Base-by-base conservation (phyloP, 768 basidiomycete species). In the Russula earlei region DNA sequence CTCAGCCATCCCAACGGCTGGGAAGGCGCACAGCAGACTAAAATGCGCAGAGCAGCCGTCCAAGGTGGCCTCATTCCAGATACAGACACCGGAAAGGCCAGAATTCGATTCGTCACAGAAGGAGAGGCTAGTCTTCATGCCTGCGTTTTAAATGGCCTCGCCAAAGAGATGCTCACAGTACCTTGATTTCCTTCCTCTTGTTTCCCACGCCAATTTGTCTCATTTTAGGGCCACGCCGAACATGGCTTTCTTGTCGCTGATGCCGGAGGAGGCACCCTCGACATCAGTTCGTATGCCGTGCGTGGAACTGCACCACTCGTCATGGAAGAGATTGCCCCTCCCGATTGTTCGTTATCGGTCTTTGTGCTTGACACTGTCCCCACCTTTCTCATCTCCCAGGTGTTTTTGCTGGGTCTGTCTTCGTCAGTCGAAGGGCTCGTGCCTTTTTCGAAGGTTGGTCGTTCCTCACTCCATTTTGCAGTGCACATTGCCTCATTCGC, bases 121-220 rank as follows among this genome's bases (percentile, higher is more conserved):
- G 87, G 87, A 51, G 87, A 90, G 70, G 87, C 87, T 0, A 88
- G 87, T 75, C 70, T 90, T 63, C 87, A 90, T 66, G 83, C 86
- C 0, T 89, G 87, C 67, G 81, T 89, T 4, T 68, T 87, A 62
- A 88, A 82, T 64, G 87, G 87, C 9, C 75, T 90, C 3, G 86
- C 87, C 17, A 81, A 79, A 3, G 86, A 89, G 60, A 84, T 89
- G 33, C 79, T 90, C 61, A 83, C 81, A 50, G 87, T 87, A 60
- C 44, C 77, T 70, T 8, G 11, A 15, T 52, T 56, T 25, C 54
- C 37, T 33, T 49, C 24, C 5, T 11, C 14, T 29, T 1, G 25
- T 25, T 52, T 36, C 36, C 41, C 20, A 34, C 34, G 45, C 11
- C 27, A 47, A 36, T 45, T 49, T 48, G 10, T 20, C 24, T 33